A percentile compares a stretch with the other conserved stretches of the same genome.
Conservation (phyloP, 345 rosid species). For the Toxicodendron radicans region DNA sequence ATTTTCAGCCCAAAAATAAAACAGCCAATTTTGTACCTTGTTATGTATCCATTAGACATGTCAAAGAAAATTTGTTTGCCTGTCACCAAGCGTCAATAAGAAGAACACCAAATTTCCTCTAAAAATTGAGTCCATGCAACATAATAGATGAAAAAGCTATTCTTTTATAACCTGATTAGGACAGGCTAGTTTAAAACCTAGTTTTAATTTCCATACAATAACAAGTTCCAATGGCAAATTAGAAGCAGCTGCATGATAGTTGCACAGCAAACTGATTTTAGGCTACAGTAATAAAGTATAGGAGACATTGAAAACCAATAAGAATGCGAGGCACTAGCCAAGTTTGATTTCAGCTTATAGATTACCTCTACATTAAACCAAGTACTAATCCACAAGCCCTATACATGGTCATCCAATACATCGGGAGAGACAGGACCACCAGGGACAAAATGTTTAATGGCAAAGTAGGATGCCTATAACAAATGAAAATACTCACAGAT, state of each 20-base stretch:
- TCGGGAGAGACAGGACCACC: neutral
- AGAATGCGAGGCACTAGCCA: neutral
- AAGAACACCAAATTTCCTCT: neutral
- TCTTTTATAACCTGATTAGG: neutral
- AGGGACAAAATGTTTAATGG: neutral
- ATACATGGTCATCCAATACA: neutral
- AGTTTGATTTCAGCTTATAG: neutral
- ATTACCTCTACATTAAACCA: neutral
- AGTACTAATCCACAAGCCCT: neutral
- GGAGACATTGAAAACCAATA: neutral
- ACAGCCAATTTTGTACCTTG: neutral
- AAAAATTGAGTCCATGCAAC: neutral
- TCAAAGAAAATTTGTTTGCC: neutral
- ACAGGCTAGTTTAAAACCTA: neutral
- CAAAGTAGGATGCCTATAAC: neutral
- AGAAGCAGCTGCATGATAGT: neutral
- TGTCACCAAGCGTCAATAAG: neutral
- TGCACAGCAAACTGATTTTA: neutral
- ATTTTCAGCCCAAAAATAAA: neutral
- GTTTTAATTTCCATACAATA: neutral
- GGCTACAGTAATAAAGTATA: neutral
- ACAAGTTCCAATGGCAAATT: neutral
- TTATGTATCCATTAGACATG: neutral
- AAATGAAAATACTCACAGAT: constrained; percentile 54
- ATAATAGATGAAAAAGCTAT: neutral